Evolutionary conservation across 768 basidiomycete species (phyloP).

Genomic region (Tulasnella sp.): DNA sequence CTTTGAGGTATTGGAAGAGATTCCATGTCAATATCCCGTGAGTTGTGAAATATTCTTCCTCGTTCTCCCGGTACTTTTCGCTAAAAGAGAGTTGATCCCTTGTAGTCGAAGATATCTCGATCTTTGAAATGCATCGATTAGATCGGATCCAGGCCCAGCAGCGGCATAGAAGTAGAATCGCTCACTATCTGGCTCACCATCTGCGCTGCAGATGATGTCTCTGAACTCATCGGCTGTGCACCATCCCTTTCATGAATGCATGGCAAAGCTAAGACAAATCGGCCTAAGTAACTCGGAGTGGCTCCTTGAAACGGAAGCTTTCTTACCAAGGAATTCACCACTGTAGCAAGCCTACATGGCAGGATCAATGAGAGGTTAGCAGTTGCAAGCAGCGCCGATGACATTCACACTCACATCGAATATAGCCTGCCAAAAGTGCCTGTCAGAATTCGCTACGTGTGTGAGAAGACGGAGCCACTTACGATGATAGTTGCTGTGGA

Average conservation of each 20-base stretch:
- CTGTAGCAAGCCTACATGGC: background rate
- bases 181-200: background rate
- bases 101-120: background rate
- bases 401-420: background rate
- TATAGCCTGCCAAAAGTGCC: background rate
- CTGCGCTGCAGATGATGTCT: background rate
- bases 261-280: background rate
- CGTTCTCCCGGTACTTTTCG: background rate
- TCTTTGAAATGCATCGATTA: background rate
- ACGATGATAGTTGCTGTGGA: background rate
- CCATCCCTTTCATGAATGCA: background rate
- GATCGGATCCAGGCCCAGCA: background rate
- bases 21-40: background rate
- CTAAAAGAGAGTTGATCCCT: background rate
- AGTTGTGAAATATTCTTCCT: background rate
- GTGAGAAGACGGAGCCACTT: background rate
- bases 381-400: background rate
- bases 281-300: background rate
- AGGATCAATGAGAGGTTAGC: background rate
- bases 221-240: background rate
- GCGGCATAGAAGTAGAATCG: background rate
- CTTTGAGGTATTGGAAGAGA: background rate
- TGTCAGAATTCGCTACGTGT: background rate
- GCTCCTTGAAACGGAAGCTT: background rate
- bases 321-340: background rate